Evolutionary conservation across 306 rosid species (phyloP).

Genomic region (Herpetospermum pedunculosum): DNA sequence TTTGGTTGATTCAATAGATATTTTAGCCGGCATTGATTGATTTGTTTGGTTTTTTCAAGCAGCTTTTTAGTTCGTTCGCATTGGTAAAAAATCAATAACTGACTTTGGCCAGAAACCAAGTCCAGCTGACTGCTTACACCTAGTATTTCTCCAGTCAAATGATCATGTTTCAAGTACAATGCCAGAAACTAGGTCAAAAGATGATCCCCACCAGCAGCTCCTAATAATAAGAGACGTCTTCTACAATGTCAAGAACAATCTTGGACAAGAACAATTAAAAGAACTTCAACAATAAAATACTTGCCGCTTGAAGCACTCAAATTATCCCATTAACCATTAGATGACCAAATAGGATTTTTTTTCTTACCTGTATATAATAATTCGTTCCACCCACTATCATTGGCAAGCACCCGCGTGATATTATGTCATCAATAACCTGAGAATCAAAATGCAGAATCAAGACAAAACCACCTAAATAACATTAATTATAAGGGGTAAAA

Average conservation of each 20-base stretch:
- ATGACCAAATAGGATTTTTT: neutral
- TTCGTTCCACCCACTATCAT: slow-evolving; percentile 91
- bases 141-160: neutral
- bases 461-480: neutral
- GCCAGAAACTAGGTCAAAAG: neutral
- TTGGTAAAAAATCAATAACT: too few relatives aligned
- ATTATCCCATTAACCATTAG: neutral
- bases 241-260: neutral
- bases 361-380: slow-evolving; percentile 76
- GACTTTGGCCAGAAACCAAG: too few relatives aligned
- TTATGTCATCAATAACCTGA: slow-evolving; percentile 62
- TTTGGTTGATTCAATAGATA: too few relatives aligned
- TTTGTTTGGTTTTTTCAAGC: too few relatives aligned
- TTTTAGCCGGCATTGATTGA: too few relatives aligned
- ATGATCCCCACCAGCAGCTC: neutral
- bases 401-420: slow-evolving; percentile 56
- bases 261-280: neutral
- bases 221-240: neutral
- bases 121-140: neutral
- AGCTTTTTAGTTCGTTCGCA: too few relatives aligned
- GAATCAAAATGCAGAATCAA: slow-evolving; percentile 11
- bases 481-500: neutral
- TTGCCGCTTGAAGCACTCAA: neutral
- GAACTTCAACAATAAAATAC: neutral
- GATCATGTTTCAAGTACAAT: neutral